A percentile compares a stretch with the other conserved stretches of the same genome.
Evolutionary conservation across 139 green algal species (phyloP).

Genomic region (Coelastrella sp.): DNA sequence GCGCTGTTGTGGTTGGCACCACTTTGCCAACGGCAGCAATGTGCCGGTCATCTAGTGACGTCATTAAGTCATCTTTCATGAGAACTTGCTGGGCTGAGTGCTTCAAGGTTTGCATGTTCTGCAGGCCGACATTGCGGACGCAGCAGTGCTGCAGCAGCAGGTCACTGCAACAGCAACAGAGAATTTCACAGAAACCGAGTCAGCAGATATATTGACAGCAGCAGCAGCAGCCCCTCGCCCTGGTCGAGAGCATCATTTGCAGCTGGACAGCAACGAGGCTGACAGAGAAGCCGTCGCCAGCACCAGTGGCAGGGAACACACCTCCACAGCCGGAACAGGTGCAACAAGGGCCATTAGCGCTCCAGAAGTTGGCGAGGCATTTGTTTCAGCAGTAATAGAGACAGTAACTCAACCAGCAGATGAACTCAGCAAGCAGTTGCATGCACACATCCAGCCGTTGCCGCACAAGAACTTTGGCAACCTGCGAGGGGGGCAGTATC

Average conservation of each 20-base stretch:
- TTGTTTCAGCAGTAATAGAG: conserved; percentile 24
- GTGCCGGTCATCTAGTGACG: neutral
- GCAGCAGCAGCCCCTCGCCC: conserved; percentile 7
- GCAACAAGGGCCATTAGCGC: neutral
- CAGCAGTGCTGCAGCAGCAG: neutral
- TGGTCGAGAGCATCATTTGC: neutral
- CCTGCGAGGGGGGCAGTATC: conserved; percentile 62
- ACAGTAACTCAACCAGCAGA: conserved; percentile 41
- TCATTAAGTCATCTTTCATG: neutral
- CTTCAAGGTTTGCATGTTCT: neutral
- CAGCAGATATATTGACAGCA: conserved; percentile 8
- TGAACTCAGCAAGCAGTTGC: neutral
- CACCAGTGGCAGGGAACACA: conserved; percentile 13
- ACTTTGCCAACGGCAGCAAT: neutral
- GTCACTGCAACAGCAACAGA: neutral
- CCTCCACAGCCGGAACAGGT: conserved; percentile 3
- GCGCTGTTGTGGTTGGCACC: neutral
- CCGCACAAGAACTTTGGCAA: conserved; percentile 64
- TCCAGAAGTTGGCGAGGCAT: neutral
- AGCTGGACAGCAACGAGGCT: conserved; percentile 12
- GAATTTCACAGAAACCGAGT: neutral
- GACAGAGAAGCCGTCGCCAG: conserved; percentile 15
- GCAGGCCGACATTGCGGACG: neutral
- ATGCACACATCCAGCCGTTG: conserved; percentile 44
- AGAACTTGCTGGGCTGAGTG: neutral